Evolutionary conservation across 441 rosid species (phyloP), one percentile per base, ranked within the genome.

Genomic region (Aleurites moluccanus): DNA sequence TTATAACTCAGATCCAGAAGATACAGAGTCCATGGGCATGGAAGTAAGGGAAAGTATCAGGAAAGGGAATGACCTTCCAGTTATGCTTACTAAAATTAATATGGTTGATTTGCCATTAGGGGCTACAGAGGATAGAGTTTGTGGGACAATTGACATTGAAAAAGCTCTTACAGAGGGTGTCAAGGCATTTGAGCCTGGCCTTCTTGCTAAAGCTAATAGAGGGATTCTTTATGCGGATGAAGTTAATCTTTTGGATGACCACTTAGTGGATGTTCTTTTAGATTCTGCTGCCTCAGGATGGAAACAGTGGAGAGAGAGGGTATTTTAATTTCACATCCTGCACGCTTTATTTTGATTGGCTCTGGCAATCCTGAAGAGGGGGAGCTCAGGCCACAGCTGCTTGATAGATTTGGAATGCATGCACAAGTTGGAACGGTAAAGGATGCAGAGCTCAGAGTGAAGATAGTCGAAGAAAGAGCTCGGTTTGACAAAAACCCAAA

Each of bases 231-330:
- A 94, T 16, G 97, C 91, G 2, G 98, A 94, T 63, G 97, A 94
- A 83, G 98, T 94, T 55, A 94, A 92, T 73, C 97, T 94, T 33
- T 86, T 94, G 79, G 98, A 94, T 77, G 99, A 94, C 73, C 99
- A 92, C 80, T 87, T 94, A 55, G 99, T 94, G 47, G 99, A 94
- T 78, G 99, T 95, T 78, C 93, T 92, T 79, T 79, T 95, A 77
- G 98, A 96, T 87, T 96, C 99, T 0, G 99, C 99, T 80, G 98
- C 99, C 64, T 96, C 99, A 0, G 97, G 99, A 66, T 96, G 98
- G 99, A 93, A 96, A 96, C 98, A 0, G 97, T 96, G 55, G 99
- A 96, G 84, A 88, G 99, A 83, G 98, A 96, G 85, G 98, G 99
- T 60, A 92, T 96, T 64, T 96, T 97, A 9, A 90, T 93, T 73